Conservation (phyloP, 306 rosid genomes). For the Cicer arietinum region DNA sequence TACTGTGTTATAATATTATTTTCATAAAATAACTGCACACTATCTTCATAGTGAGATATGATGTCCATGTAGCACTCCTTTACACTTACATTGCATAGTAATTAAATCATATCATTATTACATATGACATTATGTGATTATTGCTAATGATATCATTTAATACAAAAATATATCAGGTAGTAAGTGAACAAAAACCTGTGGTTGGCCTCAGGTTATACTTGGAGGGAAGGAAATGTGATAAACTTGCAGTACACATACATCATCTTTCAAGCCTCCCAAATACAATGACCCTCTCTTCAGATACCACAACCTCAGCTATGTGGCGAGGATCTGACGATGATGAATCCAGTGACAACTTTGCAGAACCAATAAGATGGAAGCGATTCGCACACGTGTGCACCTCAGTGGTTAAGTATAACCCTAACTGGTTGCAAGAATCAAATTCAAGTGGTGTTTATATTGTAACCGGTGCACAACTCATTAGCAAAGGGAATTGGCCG, state of each 20-base stretch:
- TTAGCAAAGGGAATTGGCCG: slow-evolving; percentile 89
- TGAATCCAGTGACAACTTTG: slow-evolving; percentile 58
- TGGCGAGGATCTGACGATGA: slow-evolving; percentile 83
- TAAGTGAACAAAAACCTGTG: slow-evolving; percentile 76
- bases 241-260: slow-evolving; percentile 76
- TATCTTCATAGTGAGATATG: background rate
- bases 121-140: slow-evolving; percentile 15
- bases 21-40: too few relatives aligned
- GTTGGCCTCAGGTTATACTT: slow-evolving; percentile 89
- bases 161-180: slow-evolving; percentile 61
- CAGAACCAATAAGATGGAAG: slow-evolving; percentile 87
- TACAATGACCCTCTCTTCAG: slow-evolving; percentile 61
- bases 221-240: slow-evolving; percentile 83
- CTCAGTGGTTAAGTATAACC: slow-evolving; percentile 76
- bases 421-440: slow-evolving; percentile 73
- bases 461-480: slow-evolving; percentile 88
- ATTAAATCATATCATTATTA: background rate
- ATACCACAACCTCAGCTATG: slow-evolving; percentile 45
- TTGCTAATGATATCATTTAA: slow-evolving; percentile 19
- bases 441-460: slow-evolving; percentile 71
- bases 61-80: background rate
- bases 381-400: slow-evolving; percentile 87
- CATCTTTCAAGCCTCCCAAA: slow-evolving; percentile 92
- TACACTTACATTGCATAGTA: background rate
- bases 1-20: too few relatives aligned